These are phyloP conservation scores for Filobasidium uniguttulatum DNA, from an alignment of 1,284 basidiomycete species.

Conservation along the genomic window DNA sequence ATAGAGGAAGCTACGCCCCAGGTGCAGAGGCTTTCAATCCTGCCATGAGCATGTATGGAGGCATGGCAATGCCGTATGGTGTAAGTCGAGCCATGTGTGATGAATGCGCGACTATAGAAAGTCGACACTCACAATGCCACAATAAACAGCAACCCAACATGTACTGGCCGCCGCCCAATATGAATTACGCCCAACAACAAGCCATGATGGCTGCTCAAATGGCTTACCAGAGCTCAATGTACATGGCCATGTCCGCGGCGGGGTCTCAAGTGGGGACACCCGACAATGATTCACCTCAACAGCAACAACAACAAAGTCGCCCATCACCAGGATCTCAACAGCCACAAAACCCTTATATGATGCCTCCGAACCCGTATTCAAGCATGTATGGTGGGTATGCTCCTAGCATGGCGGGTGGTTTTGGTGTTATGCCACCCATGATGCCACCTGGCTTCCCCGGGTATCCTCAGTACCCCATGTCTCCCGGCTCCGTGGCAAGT, in stretches of 20 bases:
- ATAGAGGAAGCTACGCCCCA: constrained; percentile 59
- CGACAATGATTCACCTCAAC: not conserved
- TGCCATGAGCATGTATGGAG: constrained; percentile 21
- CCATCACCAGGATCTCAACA: not conserved
- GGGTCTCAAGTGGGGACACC: constrained; percentile 51
- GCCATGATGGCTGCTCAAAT: constrained; percentile 76
- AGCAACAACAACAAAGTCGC: not conserved
- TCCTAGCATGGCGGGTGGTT: not conserved
- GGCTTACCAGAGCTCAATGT: constrained; percentile 66
- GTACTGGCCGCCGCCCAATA: constrained; percentile 49
- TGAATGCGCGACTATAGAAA: too few relatives aligned
- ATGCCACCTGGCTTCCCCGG: not conserved
- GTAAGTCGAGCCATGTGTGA: constrained; percentile 29
- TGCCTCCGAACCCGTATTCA: not conserved
- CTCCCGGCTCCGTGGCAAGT: too few relatives aligned
- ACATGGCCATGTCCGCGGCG: constrained; percentile 61
- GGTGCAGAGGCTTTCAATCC: constrained; percentile 31
- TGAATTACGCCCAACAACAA: constrained; percentile 52
- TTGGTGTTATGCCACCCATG: not conserved
- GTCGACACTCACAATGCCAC: constrained; percentile 14
- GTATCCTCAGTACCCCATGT: too few relatives aligned
- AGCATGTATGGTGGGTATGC: constrained; percentile 3
- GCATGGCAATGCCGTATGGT: constrained; percentile 22
- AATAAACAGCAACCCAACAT: constrained; percentile 34
- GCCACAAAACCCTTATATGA: not conserved